Base-by-base conservation (phyloP, 441 rosid species). In the Erodium texanum region DNA sequence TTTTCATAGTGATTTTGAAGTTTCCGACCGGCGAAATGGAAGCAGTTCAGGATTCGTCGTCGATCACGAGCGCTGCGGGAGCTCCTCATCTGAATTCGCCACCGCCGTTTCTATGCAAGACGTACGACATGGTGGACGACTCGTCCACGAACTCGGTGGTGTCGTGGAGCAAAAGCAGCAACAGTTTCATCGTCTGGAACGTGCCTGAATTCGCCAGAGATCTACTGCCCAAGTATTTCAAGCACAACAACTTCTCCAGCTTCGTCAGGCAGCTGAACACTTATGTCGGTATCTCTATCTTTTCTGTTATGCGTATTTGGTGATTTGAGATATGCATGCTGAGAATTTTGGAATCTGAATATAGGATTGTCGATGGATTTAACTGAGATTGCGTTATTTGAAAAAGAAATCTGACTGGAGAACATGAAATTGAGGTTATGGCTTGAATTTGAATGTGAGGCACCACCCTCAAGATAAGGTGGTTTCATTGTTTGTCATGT, bases 231-330 rank as follows among this genome's bases (percentile, higher is more conserved):
- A 69, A 74, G 9, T 77, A 73, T 78, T 87, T 87, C 82, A 87
- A 87, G 81, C 93, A 87, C 79, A 87, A 80, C 68, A 87, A 87
- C 75, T 87, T 84, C 80, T 87, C 88, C 27, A 85, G 90, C 75
- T 87, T 87, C 66, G 86, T 87, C 72, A 82, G 90, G 73, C 90
- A 87, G 65, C 85, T 87, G 32, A 85, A 87, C 68, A 87, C 90
- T 67, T 87, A 87, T 41, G 90, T 85, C 77, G 77, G 90, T 79
- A 14, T 19, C 24, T 56, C 36, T 0, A 34, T n/a, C 24, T 12
- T 48, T 45, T 29, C 14, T 41, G 38, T 0, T n/a, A 22, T 20
- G 62, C 67, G 61, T 16, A 16, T 0, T 54, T 54, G 10, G 22
- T 16, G 22, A 16, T 54, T 19, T 18, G 11, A 16, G 23, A 5